Evolutionary conservation across 225 moss, liverwort and hornwort genomes (phyloP).

Genomic region (Rhytidiadelphus loreus): DNA sequence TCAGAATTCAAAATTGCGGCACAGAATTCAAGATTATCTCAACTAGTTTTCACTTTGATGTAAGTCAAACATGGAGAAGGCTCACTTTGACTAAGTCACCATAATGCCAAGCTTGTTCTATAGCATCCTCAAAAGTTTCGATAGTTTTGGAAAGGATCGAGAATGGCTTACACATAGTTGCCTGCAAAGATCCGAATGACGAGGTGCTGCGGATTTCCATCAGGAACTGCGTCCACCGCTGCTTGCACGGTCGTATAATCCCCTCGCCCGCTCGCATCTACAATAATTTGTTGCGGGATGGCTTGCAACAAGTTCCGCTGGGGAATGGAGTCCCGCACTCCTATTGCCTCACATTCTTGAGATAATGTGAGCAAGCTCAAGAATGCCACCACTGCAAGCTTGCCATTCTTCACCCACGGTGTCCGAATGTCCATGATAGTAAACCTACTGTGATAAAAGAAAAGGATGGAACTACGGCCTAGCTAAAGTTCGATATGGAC

Average conservation of each 20-base stretch:
- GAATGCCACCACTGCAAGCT: not conserved
- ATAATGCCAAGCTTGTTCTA: not conserved
- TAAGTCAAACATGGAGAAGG: not conserved
- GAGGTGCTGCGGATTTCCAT: conserved; percentile 20
- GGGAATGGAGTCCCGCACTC: not conserved
- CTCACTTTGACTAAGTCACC: not conserved
- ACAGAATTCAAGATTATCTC: not conserved
- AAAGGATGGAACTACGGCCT: not conserved
- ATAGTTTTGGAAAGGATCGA: not conserved
- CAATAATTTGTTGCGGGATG: not conserved
- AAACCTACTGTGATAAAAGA: not conserved
- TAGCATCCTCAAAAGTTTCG: not conserved
- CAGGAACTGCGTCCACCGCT: conserved; percentile 36
- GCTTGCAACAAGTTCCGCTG: conserved; percentile 18
- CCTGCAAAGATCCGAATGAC: conserved; percentile 41
- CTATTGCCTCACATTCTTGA: not conserved
- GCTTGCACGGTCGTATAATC: conserved; percentile 32
- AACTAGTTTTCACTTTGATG: not conserved
- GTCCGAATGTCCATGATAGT: not conserved
- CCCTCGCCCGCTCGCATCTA: conserved; percentile 22
- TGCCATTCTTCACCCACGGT: not conserved
- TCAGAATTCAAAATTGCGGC: not conserved
- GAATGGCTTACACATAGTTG: conserved; percentile 26
- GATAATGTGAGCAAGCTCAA: not conserved
- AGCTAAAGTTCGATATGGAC: not conserved